Evolutionary conservation across 495 filamentous ascomycete genomes (phyloP), one percentile per base, ranked within the genome.

Genomic region (Parachaetomium inaequale): DNA sequence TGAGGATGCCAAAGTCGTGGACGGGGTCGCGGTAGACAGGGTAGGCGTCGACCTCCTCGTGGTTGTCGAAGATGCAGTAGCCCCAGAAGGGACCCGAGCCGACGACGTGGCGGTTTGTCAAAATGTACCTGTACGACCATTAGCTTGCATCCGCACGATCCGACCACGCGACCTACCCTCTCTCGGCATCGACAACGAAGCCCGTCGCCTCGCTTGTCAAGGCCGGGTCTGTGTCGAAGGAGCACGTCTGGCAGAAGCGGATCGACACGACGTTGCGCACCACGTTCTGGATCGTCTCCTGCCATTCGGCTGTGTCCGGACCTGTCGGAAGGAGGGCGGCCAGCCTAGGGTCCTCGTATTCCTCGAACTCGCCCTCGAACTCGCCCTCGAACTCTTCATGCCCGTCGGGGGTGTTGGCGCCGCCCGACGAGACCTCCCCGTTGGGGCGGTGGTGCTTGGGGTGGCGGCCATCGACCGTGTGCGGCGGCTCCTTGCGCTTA

Each of bases 11-110:
- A 67, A 99, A 99, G 75, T 99, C 94, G 77, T 99, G 94, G 36
- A 99, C 92, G 50, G 94, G 94, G 70, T 99, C 94, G 68, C 94
- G 90, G 74, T 99, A 99, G 42, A 99, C 91, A n/a, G 94, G 94
- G 72, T 90, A 89, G 61, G 96, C 93, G 71, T 98, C 94, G 59
- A 92, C 95, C 84, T 97, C 78, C 63, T 98, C 94, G 74, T 99
- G 94, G 68, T 99, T 98, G 70, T 99, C 94, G 71, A 99, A 98
- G 61, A 99, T 91, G 71, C 88, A 91, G 74, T 93, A 97, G 14
- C 94, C 94, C 87, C 93, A 96, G 76, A 99, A 99, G 3, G 94
- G 94, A 17, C 94, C 94, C 7, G 94, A 83, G 55, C 93, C 89
- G n/a, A 97, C 94, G 29, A 99, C 94, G 78, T 99, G 94, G 43